Conservation (phyloP, 345 rosid species). For the Eucalyptus erythrocorys region DNA sequence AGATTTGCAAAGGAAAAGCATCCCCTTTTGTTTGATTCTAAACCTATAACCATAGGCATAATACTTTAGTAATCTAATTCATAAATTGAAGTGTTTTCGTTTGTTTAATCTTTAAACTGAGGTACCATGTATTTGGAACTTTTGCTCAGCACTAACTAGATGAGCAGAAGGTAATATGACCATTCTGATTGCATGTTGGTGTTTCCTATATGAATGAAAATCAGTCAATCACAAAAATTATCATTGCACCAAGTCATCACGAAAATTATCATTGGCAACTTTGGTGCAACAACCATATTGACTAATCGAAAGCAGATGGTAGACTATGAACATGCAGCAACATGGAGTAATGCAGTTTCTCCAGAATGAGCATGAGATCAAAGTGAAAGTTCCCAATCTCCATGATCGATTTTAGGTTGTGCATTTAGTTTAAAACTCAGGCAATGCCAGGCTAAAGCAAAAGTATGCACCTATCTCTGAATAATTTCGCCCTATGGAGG, state of each 20-base stretch:
- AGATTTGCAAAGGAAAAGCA: background rate
- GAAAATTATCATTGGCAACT: background rate
- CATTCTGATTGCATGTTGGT: background rate
- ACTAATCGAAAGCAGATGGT: background rate
- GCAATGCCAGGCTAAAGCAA: background rate
- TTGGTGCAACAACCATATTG: background rate
- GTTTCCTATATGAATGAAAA: background rate
- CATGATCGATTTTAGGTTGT: background rate
- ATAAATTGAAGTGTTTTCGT: background rate
- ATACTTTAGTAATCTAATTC: background rate
- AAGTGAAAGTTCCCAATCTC: background rate
- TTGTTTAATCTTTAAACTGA: background rate
- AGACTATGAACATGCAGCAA: background rate
- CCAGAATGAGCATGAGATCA: background rate
- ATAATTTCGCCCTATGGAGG: constrained; percentile 49
- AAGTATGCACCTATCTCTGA: constrained; percentile 62
- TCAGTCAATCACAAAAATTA: background rate
- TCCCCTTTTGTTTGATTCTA: background rate
- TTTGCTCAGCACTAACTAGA: background rate
- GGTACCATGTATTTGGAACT: background rate
- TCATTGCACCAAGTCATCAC: background rate
- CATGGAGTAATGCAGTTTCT: background rate
- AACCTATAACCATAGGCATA: background rate
- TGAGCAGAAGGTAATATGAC: background rate
- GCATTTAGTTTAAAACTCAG: background rate